Evolutionary conservation across 768 basidiomycete genomes (phyloP), one percentile per base, ranked within the genome.

Genomic region (Lactifluus subvellereus): DNA sequence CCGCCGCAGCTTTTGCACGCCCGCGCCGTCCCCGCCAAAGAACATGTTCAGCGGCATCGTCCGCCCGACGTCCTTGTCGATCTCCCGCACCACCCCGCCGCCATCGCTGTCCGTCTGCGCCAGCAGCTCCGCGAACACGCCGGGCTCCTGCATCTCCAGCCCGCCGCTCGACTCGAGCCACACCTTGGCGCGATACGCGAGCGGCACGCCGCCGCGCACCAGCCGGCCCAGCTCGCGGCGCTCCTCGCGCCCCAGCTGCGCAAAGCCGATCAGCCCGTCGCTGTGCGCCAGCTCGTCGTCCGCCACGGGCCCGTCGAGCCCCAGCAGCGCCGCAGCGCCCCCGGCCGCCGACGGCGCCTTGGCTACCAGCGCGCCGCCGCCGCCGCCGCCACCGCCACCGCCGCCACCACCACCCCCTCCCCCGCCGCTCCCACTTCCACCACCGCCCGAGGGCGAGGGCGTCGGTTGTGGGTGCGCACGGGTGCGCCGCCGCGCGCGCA

Each of bases 91-190:
- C 14, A 87, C 86, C 35, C 79, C 73, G 45, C 76, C 82, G 32
- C 76, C 72, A 33, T 79, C 74, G 10, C 71, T 74, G 65, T 81
- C 78, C 6, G 77, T 38, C 54, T 47, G 51, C 40, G 59, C 81
- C n/a, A 97, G 77, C 61, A 98, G 73, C 71, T 98, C 96, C 47
- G 82, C 78, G 73, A 98, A 98, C 65, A 89, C 71, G 1, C 96
- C 96, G 2, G 96, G 96, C 69, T 97, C 94, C 64, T 84, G 83
- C 80, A 93, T 88, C 72, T 98, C 96, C 71, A 93, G 77, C 1
- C 89, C 95, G 1, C 94, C 94, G 66, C 90, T 94, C 71, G 92
- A 96, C 77, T 99, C 97, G 58, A 89, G 73, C 91, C 94, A 96
- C 52, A 94, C 82, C 72, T 94, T 91, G 30, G 88, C 79, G n/a